Evolutionary conservation across 257 asterid species (phyloP).

Genomic region (Solanum bukasovii): DNA sequence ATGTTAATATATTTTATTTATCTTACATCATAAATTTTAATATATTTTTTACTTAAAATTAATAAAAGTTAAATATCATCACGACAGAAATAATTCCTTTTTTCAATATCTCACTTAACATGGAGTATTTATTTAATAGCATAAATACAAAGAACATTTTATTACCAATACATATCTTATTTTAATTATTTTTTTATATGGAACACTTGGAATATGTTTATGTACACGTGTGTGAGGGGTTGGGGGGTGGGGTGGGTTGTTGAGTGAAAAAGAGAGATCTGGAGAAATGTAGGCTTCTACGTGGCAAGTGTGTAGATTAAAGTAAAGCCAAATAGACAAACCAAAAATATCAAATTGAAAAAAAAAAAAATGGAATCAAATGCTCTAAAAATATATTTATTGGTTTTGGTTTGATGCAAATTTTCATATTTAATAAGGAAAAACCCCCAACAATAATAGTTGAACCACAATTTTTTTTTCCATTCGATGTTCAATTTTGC

Average conservation of each 20-base stretch:
- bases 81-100: background rate
- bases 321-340: background rate
- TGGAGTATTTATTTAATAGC: too few species aligned
- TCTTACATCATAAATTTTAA: too few species aligned
- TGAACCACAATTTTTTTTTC: too few species aligned
- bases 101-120: too few species aligned
- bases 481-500: accelerated
- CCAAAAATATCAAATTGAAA: background rate
- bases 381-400: background rate
- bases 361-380: background rate
- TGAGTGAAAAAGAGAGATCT: background rate
- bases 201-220: background rate
- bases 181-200: too few species aligned
- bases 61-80: background rate
- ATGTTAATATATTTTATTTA: too few species aligned
- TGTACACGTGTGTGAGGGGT: background rate
- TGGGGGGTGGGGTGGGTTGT: background rate
- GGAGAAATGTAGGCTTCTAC: background rate
- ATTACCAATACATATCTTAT: background rate
- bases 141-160: too few species aligned
- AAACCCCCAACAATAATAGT: too few species aligned
- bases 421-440: background rate
- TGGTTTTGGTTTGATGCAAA: background rate
- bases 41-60: too few species aligned
- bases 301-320: background rate